Evolutionary conservation across 2,329 filamentous ascomycete genomes (phyloP).

Genomic region (Calcarisporium arbuscula): DNA sequence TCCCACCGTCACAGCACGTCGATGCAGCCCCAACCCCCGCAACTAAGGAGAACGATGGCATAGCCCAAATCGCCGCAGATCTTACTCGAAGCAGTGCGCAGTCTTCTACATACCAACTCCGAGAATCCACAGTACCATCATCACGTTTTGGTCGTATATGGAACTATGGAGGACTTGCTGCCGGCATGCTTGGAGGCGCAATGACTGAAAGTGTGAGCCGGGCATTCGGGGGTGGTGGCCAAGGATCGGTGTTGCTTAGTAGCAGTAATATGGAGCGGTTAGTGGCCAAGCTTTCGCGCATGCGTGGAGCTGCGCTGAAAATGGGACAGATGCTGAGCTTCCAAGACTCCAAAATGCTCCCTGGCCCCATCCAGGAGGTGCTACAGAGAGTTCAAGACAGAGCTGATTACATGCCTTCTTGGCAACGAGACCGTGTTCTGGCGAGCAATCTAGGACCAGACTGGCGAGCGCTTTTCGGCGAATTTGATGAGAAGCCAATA

Average conservation of each 20-base stretch:
- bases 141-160: slow-evolving; percentile 81
- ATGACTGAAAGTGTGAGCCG: slow-evolving; percentile 79
- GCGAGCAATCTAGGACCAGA: slow-evolving; percentile 68
- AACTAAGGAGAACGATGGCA: slow-evolving; percentile 12
- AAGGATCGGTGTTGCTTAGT: slow-evolving; percentile 81
- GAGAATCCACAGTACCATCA: slow-evolving; percentile 85
- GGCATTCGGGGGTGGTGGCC: slow-evolving; percentile 59
- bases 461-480: slow-evolving; percentile 77
- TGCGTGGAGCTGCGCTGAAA: slow-evolving; percentile 96
- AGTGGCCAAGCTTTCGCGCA: slow-evolving; percentile 86
- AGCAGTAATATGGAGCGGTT: slow-evolving; percentile 87
- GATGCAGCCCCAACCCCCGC: not conserved
- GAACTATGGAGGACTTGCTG: slow-evolving; percentile 91
- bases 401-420: slow-evolving; percentile 96
- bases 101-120: slow-evolving; percentile 55
- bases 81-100: slow-evolving; percentile 2
- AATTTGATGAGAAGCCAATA: slow-evolving; percentile 86
- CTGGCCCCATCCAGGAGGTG: slow-evolving; percentile 78
- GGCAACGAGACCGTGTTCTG: slow-evolving; percentile 83
- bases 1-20: not conserved
- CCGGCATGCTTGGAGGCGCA: slow-evolving; percentile 91
- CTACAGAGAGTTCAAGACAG: slow-evolving; percentile 92
- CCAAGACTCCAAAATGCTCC: slow-evolving; percentile 93
- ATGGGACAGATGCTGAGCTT: slow-evolving; percentile 98
- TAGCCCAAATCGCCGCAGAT: slow-evolving; percentile 16